Base-by-base conservation (phyloP, 768 basidiomycete species). In the Russula virescens region DNA sequence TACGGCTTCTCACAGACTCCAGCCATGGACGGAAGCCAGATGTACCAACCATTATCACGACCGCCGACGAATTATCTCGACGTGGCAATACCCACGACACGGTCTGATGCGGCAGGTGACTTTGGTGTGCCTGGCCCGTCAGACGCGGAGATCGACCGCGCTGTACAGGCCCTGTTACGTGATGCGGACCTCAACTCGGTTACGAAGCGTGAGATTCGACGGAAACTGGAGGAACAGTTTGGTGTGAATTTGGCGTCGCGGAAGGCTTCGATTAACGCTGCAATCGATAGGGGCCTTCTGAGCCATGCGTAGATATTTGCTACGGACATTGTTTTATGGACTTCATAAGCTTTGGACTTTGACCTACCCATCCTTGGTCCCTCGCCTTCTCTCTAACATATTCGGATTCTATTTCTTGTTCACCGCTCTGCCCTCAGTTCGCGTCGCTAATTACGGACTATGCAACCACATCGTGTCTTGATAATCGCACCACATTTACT, bases 151-250 rank as follows among this genome's bases (percentile, higher is more conserved):
- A 78, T 94, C n/a, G 89, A 92, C 48, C 78, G 77, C 16, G 82
- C 85, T 1, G 88, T 95, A 3, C 82, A 88, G 65, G 81, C 84
- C 19, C 80, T 97, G 45, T 77, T 98, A 57, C 81, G 81, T 19
- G 75, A 78, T 16, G 92, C 93, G 1, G 93, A 98, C 75, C 79
- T 99, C 55, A 92, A 94, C 71, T 84, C 85, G 13, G 81, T 97
- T 61, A 98, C 96, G 55, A 98, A 98, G 78, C 86, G 95, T 68
- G 90, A 88, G 68, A 87, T 99, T 55, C 83, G 96, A 43, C 80
- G 85, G 60, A 83, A 85, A 70, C 78, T 99, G 40, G 95, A 98
- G 74, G 84, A 85, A 63, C 81, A 80, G 63, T 97, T 88, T 71
- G 88, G 87, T 38, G 83, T 86, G 77, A 89, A 90, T 72, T 75